Conservation (phyloP, 2,329 filamentous ascomycete genomes). For the Uncinocarpus reesii region DNA sequence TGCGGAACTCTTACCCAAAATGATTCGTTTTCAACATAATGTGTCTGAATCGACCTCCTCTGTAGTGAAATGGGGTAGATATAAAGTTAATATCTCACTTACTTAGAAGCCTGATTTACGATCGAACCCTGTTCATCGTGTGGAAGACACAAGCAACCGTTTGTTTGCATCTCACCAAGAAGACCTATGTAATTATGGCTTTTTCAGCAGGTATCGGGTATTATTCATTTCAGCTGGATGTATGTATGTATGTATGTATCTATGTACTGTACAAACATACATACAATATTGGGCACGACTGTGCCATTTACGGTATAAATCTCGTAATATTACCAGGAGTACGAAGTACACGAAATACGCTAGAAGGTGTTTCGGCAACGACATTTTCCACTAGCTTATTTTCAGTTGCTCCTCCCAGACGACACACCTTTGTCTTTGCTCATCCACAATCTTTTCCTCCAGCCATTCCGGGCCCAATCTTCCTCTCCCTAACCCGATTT, state of each 20-base stretch:
- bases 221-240: no score
- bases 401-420: slow-evolving; percentile 59
- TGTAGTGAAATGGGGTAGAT: no score
- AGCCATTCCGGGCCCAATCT: slow-evolving; percentile 33
- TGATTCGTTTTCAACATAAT: no score
- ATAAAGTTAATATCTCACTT: no score
- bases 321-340: neutral
- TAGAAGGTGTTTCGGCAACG: slow-evolving; percentile 25
- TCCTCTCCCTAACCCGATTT: slow-evolving; percentile 34
- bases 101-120: no score
- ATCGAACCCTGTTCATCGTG: no score
- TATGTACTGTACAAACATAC: slow-evolving; percentile 3
- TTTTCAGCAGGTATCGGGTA: no score
- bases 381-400: slow-evolving; percentile 43
- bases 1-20: no score
- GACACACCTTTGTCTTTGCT: slow-evolving; percentile 34
- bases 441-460: slow-evolving; percentile 36
- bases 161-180: no score
- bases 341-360: neutral
- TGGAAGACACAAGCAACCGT: no score
- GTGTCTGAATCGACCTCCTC: no score
- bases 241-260: neutral
- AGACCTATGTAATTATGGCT: no score
- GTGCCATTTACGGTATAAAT: neutral
- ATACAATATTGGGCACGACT: neutral